These are phyloP conservation scores for Talaromyces marneffei DNA, from an alignment of 2,329 filamentous ascomycete genomes.

Conservation along the genomic window DNA sequence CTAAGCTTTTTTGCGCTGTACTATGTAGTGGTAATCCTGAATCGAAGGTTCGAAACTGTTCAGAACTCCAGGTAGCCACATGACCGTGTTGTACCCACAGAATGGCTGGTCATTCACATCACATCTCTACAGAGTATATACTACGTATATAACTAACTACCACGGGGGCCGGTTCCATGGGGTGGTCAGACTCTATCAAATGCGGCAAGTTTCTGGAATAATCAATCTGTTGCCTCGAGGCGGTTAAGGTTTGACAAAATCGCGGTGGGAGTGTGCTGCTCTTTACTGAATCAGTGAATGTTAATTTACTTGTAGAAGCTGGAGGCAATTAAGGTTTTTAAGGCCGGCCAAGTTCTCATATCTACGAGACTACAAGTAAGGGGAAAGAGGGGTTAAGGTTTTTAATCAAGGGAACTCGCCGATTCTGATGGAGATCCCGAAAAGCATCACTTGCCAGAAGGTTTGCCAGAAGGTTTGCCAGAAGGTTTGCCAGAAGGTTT, in stretches of 20 bases:
- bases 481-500: too few relatives aligned
- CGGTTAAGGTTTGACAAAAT: not conserved
- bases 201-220: not conserved
- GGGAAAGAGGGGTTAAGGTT: not conserved
- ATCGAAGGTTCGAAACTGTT: not conserved
- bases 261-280: not conserved
- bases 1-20: too few relatives aligned
- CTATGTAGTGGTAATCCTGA: not conserved
- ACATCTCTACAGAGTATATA: too few relatives aligned
- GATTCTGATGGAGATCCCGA: not conserved
- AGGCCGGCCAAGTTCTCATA: not conserved
- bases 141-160: too few relatives aligned
- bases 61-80: not conserved
- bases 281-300: not conserved
- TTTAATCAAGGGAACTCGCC: too few relatives aligned
- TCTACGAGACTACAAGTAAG: not conserved
- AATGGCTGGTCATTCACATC: not conserved
- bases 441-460: not conserved
- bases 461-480: too few relatives aligned
- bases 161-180: not conserved
- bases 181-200: not conserved
- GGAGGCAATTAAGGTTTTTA: not conserved
- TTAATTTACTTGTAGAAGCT: not conserved
- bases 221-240: not conserved
- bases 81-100: not conserved